phyloP scores from a whole-genome alignment of 2,329 filamentous ascomycete genomes.

The Geosmithia morbida region DNA sequence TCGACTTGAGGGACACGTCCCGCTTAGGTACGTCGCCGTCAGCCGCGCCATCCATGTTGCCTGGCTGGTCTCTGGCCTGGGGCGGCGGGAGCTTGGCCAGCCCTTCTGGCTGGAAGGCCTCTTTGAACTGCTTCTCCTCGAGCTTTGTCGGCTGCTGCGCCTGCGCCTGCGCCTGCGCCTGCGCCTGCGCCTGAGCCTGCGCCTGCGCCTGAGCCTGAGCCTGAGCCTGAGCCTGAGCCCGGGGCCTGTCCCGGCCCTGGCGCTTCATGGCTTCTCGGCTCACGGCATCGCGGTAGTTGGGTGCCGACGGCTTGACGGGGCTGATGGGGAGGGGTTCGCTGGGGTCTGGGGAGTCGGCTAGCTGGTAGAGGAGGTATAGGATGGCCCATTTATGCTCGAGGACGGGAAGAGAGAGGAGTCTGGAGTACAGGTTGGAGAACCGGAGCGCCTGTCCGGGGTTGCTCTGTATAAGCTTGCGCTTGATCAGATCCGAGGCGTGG shows the following conservation, averaged over 20 bases:
- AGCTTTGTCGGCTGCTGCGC: slow-evolving; percentile 20
- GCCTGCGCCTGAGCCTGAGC: slow-evolving; percentile 13
- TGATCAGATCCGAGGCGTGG: slow-evolving; percentile 86
- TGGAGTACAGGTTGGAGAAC: slow-evolving; percentile 83
- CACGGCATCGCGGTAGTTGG: slow-evolving; percentile 21
- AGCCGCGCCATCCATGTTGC: not conserved
- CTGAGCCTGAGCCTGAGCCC: too few relatives aligned
- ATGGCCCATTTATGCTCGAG: slow-evolving; percentile 96
- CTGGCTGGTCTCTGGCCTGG: slow-evolving; percentile 14
- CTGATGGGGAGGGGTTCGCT: slow-evolving; percentile 33
- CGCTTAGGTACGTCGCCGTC: slow-evolving; percentile 13
- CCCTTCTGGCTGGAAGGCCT: slow-evolving; percentile 40
- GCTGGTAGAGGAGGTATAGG: slow-evolving; percentile 74
- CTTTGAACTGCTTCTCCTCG: slow-evolving; percentile 34
- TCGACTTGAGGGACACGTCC: slow-evolving; percentile 42
- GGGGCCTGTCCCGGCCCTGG: slow-evolving; percentile 18
- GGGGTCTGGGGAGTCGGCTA: slow-evolving; percentile 54
- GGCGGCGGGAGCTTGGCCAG: slow-evolving; percentile 28
- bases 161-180: slow-evolving; percentile 3
- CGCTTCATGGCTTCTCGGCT: slow-evolving; percentile 19
- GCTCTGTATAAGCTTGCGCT: slow-evolving; percentile 68
- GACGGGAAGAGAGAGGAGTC: slow-evolving; percentile 79
- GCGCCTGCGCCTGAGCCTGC: slow-evolving; percentile 5
- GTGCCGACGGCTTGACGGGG: slow-evolving; percentile 22
- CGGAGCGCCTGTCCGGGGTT: slow-evolving; percentile 66